Percentiles rank a stretch among this genome's conserved stretches.
These are phyloP conservation scores for Cryptococcus wingfieldii DNA, from an alignment of 1,284 basidiomycete genomes.

Conservation along the genomic window DNA sequence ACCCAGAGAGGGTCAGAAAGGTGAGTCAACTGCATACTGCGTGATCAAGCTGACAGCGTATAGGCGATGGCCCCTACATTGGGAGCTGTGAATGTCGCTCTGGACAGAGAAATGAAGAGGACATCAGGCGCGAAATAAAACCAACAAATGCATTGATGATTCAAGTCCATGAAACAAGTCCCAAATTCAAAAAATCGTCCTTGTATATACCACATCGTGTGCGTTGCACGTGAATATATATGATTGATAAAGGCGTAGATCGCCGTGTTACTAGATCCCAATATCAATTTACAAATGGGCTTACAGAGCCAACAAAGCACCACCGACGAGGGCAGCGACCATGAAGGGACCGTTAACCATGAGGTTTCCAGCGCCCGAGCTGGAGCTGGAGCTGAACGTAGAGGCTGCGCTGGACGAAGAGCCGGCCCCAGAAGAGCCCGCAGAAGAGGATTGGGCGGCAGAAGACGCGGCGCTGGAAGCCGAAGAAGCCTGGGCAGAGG, in stretches of 20 bases:
- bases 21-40: conserved; percentile 52
- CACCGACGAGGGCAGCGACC: conserved; percentile 5
- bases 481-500: conserved; percentile 2
- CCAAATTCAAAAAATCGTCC: background rate
- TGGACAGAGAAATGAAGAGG: conserved; percentile 45
- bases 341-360: conserved; percentile 1
- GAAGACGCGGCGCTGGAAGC: conserved; percentile 4
- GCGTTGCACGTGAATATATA: too few relatives aligned
- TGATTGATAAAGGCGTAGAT: too few relatives aligned
- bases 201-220: background rate
- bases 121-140: conserved; percentile 1
- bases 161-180: background rate
- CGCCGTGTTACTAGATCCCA: background rate
- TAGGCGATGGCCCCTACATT: conserved; percentile 77
- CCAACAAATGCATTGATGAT: background rate
- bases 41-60: background rate
- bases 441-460: background rate
- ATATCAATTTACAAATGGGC: background rate
- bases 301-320: conserved; percentile 14
- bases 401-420: background rate
- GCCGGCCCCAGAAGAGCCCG: conserved; percentile 1
- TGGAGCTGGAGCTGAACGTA: background rate
- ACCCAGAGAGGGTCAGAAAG: conserved; percentile 61
- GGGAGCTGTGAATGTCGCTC: conserved; percentile 70
- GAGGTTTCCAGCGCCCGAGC: background rate